Evolutionary conservation across 2,329 filamentous ascomycete genomes (phyloP), one percentile per base, ranked within the genome.

Genomic region (Aspergillus tubingensis): DNA sequence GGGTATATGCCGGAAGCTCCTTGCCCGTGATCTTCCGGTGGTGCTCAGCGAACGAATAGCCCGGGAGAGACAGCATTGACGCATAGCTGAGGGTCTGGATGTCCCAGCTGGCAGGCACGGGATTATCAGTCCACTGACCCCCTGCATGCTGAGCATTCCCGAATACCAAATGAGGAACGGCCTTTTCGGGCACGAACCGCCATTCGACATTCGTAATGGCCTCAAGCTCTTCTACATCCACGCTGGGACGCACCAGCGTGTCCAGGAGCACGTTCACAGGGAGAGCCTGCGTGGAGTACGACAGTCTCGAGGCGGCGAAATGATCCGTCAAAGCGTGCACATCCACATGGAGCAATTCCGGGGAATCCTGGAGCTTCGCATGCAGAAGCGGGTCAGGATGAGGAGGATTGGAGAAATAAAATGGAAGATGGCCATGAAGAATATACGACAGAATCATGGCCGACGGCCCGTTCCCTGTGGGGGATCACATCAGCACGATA

Each of bases 381-480:
- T 86, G 80, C 7, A 87, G 78, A 19, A 87, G 75, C 30, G 78
- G 73, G 71, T 88, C 85, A 38, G 85, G 83, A 72, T 88, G 85
- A 38, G 81, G 81, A 57, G 72, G 74, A 23, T 74, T 66, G 3
- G 79, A 74, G 39, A 79, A 74, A 67, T 88, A 88, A 68, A 80
- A 82, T 5, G 85, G 85, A 56, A 86, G 77, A 67, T 87, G 79
- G 39, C 85, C 85, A 72, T 88, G 85, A 27, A 88, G 80, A 47
- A 87, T 85, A 71, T 85, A 88, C 49, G 84, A 86, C 38, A 88
- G 78, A 65, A 87, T 83, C 74, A 88, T 79, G 54, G 85, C 83
- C 54, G 85, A 85, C 49, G 85, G 85, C 58, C 85, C 85, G 70
- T 86, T 86, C 68, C 85, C 85, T 86, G 64, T 43, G 60, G 38